phyloP scores from a whole-genome alignment of 768 basidiomycete genomes.

The Sistotremastrum niveocremeum region DNA sequence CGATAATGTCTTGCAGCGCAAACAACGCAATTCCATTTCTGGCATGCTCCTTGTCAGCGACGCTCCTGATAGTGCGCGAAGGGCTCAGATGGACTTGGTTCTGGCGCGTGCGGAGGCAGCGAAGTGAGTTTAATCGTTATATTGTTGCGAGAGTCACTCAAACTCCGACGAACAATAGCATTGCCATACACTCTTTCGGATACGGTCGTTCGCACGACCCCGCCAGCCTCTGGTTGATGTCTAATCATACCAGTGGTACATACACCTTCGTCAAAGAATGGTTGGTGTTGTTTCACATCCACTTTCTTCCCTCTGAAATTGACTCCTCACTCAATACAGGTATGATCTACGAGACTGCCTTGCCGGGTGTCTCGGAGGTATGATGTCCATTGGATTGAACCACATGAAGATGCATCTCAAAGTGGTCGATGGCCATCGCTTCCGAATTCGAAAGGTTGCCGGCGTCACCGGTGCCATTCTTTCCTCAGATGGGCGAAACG shows the following conservation, averaged over 20 bases:
- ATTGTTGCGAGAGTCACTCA: neutral
- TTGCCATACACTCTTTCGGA: conserved; percentile 94
- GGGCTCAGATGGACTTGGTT: conserved; percentile 97
- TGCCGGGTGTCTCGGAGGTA: conserved; percentile 88
- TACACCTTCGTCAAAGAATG: conserved; percentile 98
- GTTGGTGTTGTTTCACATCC: conserved; percentile 15
- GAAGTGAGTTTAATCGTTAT: conserved; percentile 27
- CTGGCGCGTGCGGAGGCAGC: conserved; percentile 94
- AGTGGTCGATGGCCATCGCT: conserved; percentile 79
- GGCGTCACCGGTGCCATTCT: conserved; percentile 82
- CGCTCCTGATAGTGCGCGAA: conserved; percentile 79
- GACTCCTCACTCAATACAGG: conserved; percentile 3
- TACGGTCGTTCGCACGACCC: conserved; percentile 97
- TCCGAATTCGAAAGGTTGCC: conserved; percentile 89
- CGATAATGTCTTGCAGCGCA: conserved; percentile 90
- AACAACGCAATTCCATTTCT: conserved; percentile 77
- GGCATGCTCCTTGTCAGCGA: conserved; percentile 92
- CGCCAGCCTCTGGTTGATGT: conserved; percentile 96
- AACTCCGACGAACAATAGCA: conserved; percentile 17
- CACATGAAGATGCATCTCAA: conserved; percentile 94
- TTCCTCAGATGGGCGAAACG: conserved; percentile 83
- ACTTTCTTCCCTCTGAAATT: neutral
- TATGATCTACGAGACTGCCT: conserved; percentile 88
- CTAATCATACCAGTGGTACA: conserved; percentile 92
- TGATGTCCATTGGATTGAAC: conserved; percentile 88